Evolutionary conservation across 106 monocot genomes (phyloP).

Genomic region (Dactylorhiza incarnata): DNA sequence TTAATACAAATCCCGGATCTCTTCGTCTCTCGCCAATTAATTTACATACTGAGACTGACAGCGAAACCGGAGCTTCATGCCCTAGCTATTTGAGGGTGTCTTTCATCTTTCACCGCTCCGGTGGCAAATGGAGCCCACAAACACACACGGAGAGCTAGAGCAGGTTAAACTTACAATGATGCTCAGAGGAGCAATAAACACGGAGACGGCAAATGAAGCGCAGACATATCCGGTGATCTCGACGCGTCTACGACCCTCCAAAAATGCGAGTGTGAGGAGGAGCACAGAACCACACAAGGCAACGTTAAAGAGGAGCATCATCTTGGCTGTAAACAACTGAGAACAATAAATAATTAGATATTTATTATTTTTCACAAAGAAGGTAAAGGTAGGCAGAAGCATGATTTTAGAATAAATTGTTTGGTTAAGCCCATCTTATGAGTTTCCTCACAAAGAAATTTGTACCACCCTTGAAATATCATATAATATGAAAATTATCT

Average conservation of each 20-base stretch:
- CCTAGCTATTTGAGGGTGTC: no score
- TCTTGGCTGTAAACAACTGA: constrained; percentile 30
- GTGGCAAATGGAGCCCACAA: no score
- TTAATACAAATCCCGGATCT: neutral
- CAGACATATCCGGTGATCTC: constrained; percentile 31
- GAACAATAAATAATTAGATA: neutral
- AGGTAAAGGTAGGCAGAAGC: neutral
- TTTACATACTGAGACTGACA: no score
- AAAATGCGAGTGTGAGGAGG: constrained; percentile 21
- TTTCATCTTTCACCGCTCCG: no score
- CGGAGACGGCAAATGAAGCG: constrained; percentile 36
- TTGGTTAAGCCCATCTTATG: neutral
- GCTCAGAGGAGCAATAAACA: constrained; percentile 43
- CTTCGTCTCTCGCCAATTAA: neutral
- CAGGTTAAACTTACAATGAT: constrained; percentile 30
- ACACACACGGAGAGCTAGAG: neutral
- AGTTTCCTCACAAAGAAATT: neutral
- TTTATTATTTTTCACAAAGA: neutral
- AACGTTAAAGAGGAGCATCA: constrained; percentile 28
- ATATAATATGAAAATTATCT: no score
- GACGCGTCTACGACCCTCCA: constrained; percentile 15
- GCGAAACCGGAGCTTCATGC: no score
- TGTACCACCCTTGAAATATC: neutral
- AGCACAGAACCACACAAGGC: constrained; percentile 22
- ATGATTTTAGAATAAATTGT: neutral